Evolutionary conservation across 352 stramenopile genomes (phyloP).

Genomic region (Blastocystis sp.): DNA sequence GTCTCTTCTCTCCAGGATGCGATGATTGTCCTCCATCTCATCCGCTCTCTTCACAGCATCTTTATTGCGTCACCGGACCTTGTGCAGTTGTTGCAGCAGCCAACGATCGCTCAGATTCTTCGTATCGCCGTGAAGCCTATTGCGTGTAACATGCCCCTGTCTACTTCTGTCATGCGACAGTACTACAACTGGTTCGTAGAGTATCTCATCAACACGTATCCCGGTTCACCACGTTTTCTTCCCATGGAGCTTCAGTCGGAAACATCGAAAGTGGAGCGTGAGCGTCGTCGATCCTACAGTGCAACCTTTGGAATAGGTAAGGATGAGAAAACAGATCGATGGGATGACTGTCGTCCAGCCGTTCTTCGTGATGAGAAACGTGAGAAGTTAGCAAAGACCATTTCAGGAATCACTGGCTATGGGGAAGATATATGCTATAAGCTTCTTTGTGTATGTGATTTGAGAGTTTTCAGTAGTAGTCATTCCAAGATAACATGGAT

Average conservation of each 20-base stretch:
- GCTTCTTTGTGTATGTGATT: not conserved
- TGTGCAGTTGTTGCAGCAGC: not conserved
- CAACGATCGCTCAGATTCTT: not conserved
- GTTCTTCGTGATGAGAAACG: slow-evolving; percentile 11
- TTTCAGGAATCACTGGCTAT: slow-evolving; percentile 33
- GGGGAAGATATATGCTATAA: slow-evolving; percentile 26
- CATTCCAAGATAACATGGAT: slow-evolving; percentile 59
- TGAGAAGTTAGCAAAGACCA: slow-evolving; percentile 10
- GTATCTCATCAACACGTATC: slow-evolving; percentile 59
- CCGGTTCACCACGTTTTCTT: slow-evolving; percentile 42
- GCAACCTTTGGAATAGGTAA: not conserved
- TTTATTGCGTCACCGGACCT: not conserved
- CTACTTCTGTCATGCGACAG: not conserved
- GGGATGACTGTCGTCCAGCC: not conserved
- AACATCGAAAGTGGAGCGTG: not conserved
- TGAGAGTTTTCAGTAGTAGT: not conserved
- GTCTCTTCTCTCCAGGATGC: not conserved
- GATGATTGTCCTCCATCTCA: not conserved
- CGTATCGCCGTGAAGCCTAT: not conserved
- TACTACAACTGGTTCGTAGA: slow-evolving; percentile 61
- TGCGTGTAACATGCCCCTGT: not conserved
- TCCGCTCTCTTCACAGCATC: slow-evolving; percentile 8
- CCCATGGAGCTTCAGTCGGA: slow-evolving; percentile 40
- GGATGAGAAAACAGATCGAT: not conserved
- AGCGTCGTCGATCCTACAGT: not conserved